A percentile compares a stretch with the other conserved stretches of the same genome.
Conservation (phyloP, 2,329 filamentous ascomycete species). For the Beauveria rudraprayagi region DNA sequence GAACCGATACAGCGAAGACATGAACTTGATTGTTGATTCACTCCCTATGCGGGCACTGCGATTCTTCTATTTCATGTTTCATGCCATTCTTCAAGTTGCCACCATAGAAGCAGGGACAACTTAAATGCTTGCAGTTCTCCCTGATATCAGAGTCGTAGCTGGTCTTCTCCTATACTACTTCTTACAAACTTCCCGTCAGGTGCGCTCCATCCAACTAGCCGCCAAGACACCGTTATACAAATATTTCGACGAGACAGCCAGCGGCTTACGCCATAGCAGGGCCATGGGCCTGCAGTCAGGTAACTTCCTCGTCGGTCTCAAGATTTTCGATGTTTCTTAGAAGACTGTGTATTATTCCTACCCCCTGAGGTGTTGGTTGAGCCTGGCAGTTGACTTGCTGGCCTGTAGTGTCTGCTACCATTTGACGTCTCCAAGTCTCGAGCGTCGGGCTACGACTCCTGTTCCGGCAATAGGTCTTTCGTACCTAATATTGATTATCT, state of each 20-base stretch:
- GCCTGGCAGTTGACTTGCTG: constrained; percentile 38
- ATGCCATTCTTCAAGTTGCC: background rate
- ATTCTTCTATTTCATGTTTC: background rate
- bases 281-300: constrained; percentile 43
- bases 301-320: constrained; percentile 33
- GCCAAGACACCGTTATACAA: constrained; percentile 27
- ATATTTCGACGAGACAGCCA: constrained; percentile 33
- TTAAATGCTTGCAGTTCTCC: background rate
- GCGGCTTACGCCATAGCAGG: constrained; percentile 39
- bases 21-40: constrained; percentile 18
- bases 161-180: background rate
- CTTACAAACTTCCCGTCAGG: constrained; percentile 27
- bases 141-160: background rate
- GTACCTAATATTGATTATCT: constrained; percentile 16
- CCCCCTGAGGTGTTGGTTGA: constrained; percentile 41
- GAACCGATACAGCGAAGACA: constrained; percentile 6
- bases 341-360: constrained; percentile 40
- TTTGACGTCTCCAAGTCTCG: constrained; percentile 34
- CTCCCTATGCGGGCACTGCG: constrained; percentile 13
- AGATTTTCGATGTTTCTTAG: constrained; percentile 42
- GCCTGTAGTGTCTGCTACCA: constrained; percentile 35
- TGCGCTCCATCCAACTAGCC: constrained; percentile 28
- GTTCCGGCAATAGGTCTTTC: constrained; percentile 3
- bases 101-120: background rate
- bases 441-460: constrained; percentile 6